Evolutionary conservation across 106 monocot species (phyloP).

Genomic region (Dendrobium chrysotoxum): DNA sequence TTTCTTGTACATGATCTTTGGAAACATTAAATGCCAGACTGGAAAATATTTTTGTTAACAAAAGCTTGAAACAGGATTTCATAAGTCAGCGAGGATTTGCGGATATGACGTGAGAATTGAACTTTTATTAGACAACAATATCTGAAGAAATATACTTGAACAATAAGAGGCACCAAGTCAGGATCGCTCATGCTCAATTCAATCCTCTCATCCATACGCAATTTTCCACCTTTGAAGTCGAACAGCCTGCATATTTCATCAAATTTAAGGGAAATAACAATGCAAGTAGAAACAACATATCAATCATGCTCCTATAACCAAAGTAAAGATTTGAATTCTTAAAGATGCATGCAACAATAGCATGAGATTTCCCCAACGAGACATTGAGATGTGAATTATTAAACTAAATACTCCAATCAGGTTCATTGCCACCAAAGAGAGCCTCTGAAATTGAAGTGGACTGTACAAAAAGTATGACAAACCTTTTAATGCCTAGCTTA

Average conservation of each 20-base stretch:
- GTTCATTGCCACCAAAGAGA: not conserved
- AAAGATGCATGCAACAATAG: not conserved
- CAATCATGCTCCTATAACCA: not conserved
- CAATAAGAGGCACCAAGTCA: constrained; percentile 89
- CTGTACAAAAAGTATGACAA: not conserved
- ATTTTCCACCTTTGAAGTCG: constrained; percentile 85
- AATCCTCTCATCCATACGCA: constrained; percentile 95
- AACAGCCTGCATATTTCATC: constrained; percentile 50
- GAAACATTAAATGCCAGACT: not conserved
- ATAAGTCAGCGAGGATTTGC: not conserved
- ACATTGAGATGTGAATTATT: not conserved
- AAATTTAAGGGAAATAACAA: not conserved
- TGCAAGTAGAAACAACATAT: not conserved
- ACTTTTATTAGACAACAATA: not conserved
- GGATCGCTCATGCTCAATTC: constrained; percentile 97
- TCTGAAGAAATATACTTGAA: constrained; percentile 59
- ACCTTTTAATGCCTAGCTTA: not conserved
- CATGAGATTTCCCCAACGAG: not conserved
- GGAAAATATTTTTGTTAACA: not conserved
- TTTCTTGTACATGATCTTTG: not conserved
- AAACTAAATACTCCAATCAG: not conserved
- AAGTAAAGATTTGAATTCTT: not conserved
- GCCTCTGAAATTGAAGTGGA: not conserved
- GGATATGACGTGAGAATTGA: not conserved
- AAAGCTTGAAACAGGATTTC: not conserved